These are phyloP conservation scores for Populus hybrid DNA, from an alignment of 441 rosid genomes.

Conservation along the genomic window DNA sequence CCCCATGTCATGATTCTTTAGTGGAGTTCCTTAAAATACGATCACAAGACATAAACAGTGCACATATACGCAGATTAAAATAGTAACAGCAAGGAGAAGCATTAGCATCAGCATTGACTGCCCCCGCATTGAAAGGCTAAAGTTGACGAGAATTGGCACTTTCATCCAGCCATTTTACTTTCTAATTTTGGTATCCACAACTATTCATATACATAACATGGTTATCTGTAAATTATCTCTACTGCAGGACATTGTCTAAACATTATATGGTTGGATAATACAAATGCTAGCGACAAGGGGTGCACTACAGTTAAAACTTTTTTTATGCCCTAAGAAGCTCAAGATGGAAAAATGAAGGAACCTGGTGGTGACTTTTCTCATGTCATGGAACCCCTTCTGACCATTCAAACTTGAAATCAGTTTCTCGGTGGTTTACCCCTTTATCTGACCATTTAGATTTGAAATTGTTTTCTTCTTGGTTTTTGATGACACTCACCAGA, in stretches of 20 bases:
- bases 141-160: background rate
- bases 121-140: background rate
- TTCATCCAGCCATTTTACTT: background rate
- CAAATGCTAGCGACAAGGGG: background rate
- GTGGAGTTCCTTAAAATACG: background rate
- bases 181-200: background rate
- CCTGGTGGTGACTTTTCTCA: conserved; percentile 5
- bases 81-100: background rate
- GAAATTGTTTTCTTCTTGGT: conserved; percentile 20
- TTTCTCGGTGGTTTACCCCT: conserved; percentile 17
- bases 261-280: background rate
- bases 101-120: background rate
- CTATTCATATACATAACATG: background rate
- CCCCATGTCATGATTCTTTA: background rate
- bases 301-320: background rate
- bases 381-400: conserved; percentile 30
- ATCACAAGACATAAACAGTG: background rate
- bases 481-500: conserved; percentile 28
- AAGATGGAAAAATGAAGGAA: background rate
- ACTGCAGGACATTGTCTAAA: background rate
- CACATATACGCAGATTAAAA: background rate
- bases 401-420: conserved; percentile 39
- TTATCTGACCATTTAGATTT: conserved; percentile 40
- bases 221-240: background rate
- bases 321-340: background rate